phyloP scores from a whole-genome alignment of 345 rosid species.

The Fremontodendron californicum region DNA sequence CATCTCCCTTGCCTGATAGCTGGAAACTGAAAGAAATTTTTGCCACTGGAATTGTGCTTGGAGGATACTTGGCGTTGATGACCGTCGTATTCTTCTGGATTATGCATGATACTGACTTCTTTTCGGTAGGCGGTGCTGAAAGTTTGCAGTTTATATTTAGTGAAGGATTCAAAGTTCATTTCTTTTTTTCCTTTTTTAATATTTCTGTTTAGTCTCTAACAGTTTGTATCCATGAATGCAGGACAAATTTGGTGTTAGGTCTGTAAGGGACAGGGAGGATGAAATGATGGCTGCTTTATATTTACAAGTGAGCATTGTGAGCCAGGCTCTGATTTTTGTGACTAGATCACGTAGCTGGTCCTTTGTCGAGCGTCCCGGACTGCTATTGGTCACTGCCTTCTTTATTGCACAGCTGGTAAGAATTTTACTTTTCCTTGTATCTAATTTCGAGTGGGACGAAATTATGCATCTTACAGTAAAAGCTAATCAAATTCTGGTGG shows the following conservation, averaged over 20 bases:
- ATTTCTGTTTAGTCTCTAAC: background rate
- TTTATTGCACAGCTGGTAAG: constrained; percentile 63
- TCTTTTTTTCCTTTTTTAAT: background rate
- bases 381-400: constrained; percentile 54
- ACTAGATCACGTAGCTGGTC: constrained; percentile 96
- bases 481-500: background rate
- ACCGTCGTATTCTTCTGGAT: constrained; percentile 87
- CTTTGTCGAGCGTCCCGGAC: constrained; percentile 72
- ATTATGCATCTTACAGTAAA: too few species aligned
- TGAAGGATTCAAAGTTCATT: background rate
- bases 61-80: constrained; percentile 77
- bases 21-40: constrained; percentile 93
- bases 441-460: background rate
- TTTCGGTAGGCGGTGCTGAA: constrained; percentile 41
- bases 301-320: constrained; percentile 95
- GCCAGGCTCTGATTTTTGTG: constrained; percentile 90
- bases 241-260: constrained; percentile 62
- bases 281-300: constrained; percentile 85
- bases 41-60: constrained; percentile 80
- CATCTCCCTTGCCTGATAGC: constrained; percentile 93
- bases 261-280: constrained; percentile 28
- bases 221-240: constrained; percentile 18
- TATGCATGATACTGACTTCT: constrained; percentile 58
- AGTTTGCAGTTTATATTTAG: background rate
- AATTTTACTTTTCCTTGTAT: background rate